Evolutionary conservation across 2,329 filamentous ascomycete genomes (phyloP).

Genomic region (Thelonectria rubi): DNA sequence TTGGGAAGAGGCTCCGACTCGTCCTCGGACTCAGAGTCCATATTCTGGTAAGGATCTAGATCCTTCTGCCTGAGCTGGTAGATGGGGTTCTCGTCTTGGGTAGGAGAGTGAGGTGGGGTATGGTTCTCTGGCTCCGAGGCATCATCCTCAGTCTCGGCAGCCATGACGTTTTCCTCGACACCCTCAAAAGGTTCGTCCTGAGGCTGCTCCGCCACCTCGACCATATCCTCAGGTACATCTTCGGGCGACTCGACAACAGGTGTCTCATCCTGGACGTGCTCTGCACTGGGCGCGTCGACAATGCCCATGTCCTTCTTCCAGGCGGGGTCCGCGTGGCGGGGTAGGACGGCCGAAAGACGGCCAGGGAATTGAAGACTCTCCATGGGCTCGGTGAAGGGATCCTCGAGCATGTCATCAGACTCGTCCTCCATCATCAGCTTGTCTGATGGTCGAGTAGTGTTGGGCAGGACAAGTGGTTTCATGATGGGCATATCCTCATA

Average conservation of each 20-base stretch:
- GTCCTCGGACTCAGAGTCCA: slow-evolving; percentile 65
- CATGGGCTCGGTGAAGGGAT: slow-evolving; percentile 48
- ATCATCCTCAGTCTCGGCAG: slow-evolving; percentile 10
- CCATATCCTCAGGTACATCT: slow-evolving; percentile 8
- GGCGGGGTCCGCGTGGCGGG: slow-evolving; percentile 53
- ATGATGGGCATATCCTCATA: slow-evolving; percentile 47
- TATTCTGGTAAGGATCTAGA: slow-evolving; percentile 52
- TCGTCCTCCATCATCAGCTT: slow-evolving; percentile 51
- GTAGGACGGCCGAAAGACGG: slow-evolving; percentile 56
- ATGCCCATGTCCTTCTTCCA: slow-evolving; percentile 47
- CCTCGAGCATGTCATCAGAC: slow-evolving; percentile 39
- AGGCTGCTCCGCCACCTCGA: slow-evolving; percentile 6
- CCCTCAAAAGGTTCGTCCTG: slow-evolving; percentile 21
- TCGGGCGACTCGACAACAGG: slow-evolving; percentile 9
- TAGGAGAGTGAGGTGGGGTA: slow-evolving; percentile 26
- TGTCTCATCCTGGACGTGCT: slow-evolving; percentile 11
- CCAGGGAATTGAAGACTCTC: slow-evolving; percentile 54
- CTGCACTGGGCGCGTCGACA: slow-evolving; percentile 42
- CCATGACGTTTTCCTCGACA: slow-evolving; percentile 25
- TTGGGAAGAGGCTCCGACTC: slow-evolving; percentile 50
- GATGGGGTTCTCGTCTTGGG: slow-evolving; percentile 37
- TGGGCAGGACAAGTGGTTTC: slow-evolving; percentile 49
- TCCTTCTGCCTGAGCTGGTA: slow-evolving; percentile 59
- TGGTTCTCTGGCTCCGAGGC: slow-evolving; percentile 2
- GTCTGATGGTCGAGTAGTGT: slow-evolving; percentile 47